Evolutionary conservation across 495 filamentous ascomycete genomes (phyloP).

Genomic region (Aspergillus sparsus): DNA sequence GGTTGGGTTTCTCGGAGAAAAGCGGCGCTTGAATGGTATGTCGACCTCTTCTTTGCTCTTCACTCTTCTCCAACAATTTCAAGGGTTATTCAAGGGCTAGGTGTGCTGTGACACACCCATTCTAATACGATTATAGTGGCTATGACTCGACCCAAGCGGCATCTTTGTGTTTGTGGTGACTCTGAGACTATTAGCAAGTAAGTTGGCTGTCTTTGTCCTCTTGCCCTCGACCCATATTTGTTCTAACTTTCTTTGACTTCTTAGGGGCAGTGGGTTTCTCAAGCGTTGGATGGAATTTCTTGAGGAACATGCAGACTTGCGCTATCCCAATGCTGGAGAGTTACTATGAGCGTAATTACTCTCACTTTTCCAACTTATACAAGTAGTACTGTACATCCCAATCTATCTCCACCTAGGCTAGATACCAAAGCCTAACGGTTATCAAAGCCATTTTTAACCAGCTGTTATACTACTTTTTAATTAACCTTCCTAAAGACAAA

Average conservation of each 20-base stretch:
- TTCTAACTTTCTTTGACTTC: conserved; percentile 15
- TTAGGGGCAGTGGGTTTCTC: conserved; percentile 76
- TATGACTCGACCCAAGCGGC: conserved; percentile 90
- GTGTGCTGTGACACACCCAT: not conserved
- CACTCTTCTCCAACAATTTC: not conserved
- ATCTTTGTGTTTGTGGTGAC: conserved; percentile 88
- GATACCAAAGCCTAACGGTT: too few species aligned
- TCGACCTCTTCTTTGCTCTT: conserved; percentile 9
- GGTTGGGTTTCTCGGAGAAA: conserved; percentile 94
- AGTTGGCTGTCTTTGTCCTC: conserved; percentile 33
- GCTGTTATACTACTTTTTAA: too few species aligned
- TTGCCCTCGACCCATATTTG: not conserved
- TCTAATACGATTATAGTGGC: conserved; percentile 61
- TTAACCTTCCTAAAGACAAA: too few species aligned
- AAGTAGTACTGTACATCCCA: too few species aligned
- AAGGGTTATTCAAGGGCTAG: not conserved
- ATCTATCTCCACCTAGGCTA: too few species aligned
- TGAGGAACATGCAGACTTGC: conserved; percentile 79
- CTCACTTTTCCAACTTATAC: not conserved
- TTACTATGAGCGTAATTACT: conserved; percentile 36
- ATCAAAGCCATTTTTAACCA: not conserved
- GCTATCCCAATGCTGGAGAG: conserved; percentile 74
- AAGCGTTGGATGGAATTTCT: conserved; percentile 87
- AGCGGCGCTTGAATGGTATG: conserved; percentile 83
- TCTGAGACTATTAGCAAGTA: conserved; percentile 86